phyloP scores from a whole-genome alignment of 805 yeast species.

The Komagataella pastoris region DNA sequence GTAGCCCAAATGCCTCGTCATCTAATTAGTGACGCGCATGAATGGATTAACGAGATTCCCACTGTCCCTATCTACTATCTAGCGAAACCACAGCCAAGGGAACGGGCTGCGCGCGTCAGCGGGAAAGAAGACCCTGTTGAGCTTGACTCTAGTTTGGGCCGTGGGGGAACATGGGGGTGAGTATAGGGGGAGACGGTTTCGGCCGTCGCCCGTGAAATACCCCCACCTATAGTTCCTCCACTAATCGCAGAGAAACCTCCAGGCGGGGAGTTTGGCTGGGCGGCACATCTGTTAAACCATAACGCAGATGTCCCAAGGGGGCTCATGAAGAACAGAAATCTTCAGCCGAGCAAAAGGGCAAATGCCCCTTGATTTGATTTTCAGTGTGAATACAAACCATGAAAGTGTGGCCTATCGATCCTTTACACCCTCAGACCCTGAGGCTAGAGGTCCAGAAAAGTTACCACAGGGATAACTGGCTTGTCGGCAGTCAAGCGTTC shows the following conservation, averaged over 20 bases:
- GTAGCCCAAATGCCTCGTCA: no score
- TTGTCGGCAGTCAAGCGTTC: conserved; percentile 36
- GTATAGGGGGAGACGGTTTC: no score
- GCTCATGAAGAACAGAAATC: not conserved
- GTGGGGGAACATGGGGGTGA: no score
- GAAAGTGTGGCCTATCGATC: conserved; percentile 37
- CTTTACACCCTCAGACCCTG: conserved; percentile 30
- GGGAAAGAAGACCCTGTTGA: no score
- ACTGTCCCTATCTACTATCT: no score
- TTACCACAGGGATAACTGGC: conserved; percentile 30
- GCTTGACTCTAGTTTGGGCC: no score
- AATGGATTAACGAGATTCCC: no score
- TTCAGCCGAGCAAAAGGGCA: not conserved
- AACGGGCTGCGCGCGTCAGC: no score
- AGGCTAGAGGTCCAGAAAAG: conserved; percentile 32
- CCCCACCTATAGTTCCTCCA: no score
- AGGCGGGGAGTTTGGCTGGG: not conserved
- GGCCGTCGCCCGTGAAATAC: no score
- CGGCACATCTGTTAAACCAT: not conserved
- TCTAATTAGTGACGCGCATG: no score
- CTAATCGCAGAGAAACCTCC: not conserved
- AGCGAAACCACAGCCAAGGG: no score
- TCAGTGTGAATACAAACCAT: conserved; percentile 20
- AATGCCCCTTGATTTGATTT: not conserved
- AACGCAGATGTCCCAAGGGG: not conserved